These are phyloP conservation scores for Grifola frondosa DNA, from an alignment of 1,284 basidiomycete genomes.

Conservation along the genomic window DNA sequence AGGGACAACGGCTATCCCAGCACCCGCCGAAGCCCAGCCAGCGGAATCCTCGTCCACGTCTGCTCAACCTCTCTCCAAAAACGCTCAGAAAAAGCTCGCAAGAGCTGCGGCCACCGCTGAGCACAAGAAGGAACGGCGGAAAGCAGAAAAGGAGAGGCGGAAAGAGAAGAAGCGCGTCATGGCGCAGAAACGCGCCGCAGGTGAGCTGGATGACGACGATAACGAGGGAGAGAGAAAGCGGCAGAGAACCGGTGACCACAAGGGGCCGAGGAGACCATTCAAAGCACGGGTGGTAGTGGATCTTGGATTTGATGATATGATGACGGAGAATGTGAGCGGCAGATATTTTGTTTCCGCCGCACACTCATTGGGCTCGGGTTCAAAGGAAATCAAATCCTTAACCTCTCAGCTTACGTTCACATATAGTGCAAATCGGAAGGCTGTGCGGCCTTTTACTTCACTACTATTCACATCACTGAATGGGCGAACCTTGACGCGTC, in stretches of 20 bases:
- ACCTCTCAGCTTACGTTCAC: constrained; percentile 86
- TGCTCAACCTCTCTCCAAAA: constrained; percentile 63
- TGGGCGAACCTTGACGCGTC: constrained; percentile 65
- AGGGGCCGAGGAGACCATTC: constrained; percentile 49
- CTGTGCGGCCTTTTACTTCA: constrained; percentile 65
- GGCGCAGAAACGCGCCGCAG: constrained; percentile 54
- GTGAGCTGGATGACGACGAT: constrained; percentile 48
- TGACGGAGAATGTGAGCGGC: constrained; percentile 84
- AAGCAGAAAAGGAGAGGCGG: constrained; percentile 69
- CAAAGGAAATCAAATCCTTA: constrained; percentile 86
- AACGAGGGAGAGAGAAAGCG: constrained; percentile 38
- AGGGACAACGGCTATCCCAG: no score
- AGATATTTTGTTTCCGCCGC: not conserved
- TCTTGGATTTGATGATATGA: constrained; percentile 91
- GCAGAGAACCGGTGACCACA: constrained; percentile 41
- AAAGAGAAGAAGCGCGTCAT: constrained; percentile 63
- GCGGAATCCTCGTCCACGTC: not conserved
- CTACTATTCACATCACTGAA: constrained; percentile 81
- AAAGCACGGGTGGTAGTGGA: constrained; percentile 84
- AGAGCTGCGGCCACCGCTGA: constrained; percentile 66
- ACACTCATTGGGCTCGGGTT: not conserved
- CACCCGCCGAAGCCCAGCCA: no score
- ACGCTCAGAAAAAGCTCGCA: constrained; percentile 75
- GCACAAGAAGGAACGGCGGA: constrained; percentile 73
- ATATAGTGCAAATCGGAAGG: constrained; percentile 82